Percentiles rank a stretch among this genome's conserved stretches.
Evolutionary conservation across 2,329 filamentous ascomycete species (phyloP).

Genomic region (Westerdykella sp.): DNA sequence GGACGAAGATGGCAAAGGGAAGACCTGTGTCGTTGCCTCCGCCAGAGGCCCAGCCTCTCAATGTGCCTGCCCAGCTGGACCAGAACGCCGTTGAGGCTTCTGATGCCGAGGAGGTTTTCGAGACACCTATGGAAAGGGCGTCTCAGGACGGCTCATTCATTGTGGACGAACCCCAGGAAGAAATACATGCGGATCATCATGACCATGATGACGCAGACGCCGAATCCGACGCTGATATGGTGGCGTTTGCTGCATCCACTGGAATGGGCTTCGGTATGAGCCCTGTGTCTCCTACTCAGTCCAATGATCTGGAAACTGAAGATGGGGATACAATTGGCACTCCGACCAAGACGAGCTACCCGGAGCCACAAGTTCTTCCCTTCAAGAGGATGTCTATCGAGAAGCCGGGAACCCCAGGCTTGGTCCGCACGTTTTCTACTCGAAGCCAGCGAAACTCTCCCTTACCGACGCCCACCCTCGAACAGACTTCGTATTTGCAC

Average conservation of each 20-base stretch:
- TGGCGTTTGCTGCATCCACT: constrained; percentile 29
- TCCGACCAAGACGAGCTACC: constrained; percentile 15
- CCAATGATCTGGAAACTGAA: constrained; percentile 7
- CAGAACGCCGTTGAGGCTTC: constrained; percentile 1
- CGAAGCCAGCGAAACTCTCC: constrained; percentile 22
- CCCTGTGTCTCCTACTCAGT: constrained; percentile 11
- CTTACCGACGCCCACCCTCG: constrained; percentile 11
- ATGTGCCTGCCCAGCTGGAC: constrained; percentile 7
- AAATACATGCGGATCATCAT: constrained; percentile 2
- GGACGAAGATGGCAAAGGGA: constrained; percentile 12
- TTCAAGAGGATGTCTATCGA: constrained; percentile 35
- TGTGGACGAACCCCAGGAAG: constrained; percentile 16
- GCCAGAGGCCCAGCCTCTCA: constrained; percentile 16
- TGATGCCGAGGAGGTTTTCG: background rate
- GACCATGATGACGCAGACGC: constrained; percentile 5
- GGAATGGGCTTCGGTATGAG: constrained; percentile 25
- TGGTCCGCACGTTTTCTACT: constrained; percentile 32
- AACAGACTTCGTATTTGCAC: constrained; percentile 25
- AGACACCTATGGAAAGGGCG: constrained; percentile 8
- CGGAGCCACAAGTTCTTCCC: constrained; percentile 25
- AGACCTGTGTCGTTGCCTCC: constrained; percentile 30
- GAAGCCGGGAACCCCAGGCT: constrained; percentile 24
- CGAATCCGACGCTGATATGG: constrained; percentile 23
- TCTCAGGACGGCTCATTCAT: constrained; percentile 19
- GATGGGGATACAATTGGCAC: constrained; percentile 14